phyloP scores from a whole-genome alignment of 108 stramenopile species.

The Nitzschia sp. region DNA sequence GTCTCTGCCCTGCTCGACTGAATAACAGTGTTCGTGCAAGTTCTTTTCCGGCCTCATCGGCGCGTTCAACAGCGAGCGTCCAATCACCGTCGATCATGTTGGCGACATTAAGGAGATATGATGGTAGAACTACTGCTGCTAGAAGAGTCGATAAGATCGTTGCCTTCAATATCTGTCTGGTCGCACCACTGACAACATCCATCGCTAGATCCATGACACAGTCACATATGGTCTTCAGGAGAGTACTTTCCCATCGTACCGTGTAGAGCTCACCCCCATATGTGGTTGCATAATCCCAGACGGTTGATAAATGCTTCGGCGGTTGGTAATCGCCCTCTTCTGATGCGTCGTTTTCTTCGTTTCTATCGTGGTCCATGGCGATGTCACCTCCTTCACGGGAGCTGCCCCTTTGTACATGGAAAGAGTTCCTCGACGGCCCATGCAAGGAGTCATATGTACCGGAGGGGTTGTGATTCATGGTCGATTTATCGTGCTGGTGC shows the following conservation, averaged over 20 bases:
- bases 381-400: background rate
- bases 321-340: slow-evolving; percentile 33
- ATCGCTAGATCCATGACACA: slow-evolving; percentile 74
- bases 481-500: slow-evolving; percentile 5
- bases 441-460: slow-evolving; percentile 9
- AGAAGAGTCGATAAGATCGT: slow-evolving; percentile 79
- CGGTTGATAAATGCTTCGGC: slow-evolving; percentile 67
- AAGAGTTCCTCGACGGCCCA: too few relatives aligned
- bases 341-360: background rate
- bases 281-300: slow-evolving; percentile 74
- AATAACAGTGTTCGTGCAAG: slow-evolving; percentile 86
- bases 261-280: slow-evolving; percentile 87
- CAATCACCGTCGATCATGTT: slow-evolving; percentile 91
- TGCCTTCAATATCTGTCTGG: slow-evolving; percentile 71
- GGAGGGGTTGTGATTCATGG: background rate
- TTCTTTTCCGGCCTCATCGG: slow-evolving; percentile 88
- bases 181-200: slow-evolving; percentile 70
- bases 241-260: slow-evolving; percentile 76
- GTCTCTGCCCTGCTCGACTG: slow-evolving; percentile 83
- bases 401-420: slow-evolving; percentile 4
- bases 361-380: background rate
- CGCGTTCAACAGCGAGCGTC: slow-evolving; percentile 87
- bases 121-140: slow-evolving; percentile 76
- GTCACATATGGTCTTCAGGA: slow-evolving; percentile 76
- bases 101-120: slow-evolving; percentile 71